These are phyloP conservation scores for Erythrobasidium hasegawianum DNA, from an alignment of 1,284 basidiomycete species.

Conservation along the genomic window DNA sequence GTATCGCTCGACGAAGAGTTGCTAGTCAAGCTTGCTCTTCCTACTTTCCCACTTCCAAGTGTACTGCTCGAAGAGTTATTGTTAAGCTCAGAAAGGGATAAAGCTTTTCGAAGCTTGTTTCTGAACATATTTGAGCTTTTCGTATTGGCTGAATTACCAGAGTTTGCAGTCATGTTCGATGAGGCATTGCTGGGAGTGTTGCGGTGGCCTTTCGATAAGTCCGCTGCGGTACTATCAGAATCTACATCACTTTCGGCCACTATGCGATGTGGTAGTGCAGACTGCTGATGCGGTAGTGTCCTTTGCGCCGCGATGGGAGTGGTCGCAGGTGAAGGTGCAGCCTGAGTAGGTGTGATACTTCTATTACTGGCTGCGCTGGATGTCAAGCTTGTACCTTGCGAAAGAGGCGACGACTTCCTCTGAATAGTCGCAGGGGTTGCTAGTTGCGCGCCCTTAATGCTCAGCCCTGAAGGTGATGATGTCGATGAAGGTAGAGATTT, in stretches of 20 bases:
- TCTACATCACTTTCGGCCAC: slow-evolving; percentile 20
- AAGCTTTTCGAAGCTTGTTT: slow-evolving; percentile 29
- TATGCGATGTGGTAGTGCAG: no score
- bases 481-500: slow-evolving; percentile 7
- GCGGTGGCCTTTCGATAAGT: background rate
- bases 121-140: slow-evolving; percentile 23
- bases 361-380: slow-evolving; percentile 18
- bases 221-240: background rate
- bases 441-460: background rate
- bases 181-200: slow-evolving; percentile 18
- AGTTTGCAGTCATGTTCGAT: slow-evolving; percentile 2
- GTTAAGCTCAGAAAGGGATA: slow-evolving; percentile 22
- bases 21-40: slow-evolving; percentile 26
- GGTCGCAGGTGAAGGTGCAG: background rate
- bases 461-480: background rate
- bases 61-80: slow-evolving; percentile 10
- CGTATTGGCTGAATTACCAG: background rate
- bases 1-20: slow-evolving; percentile 28
- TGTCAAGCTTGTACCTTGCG: slow-evolving; percentile 11
- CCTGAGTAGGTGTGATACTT: slow-evolving; percentile 31
- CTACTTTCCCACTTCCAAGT: slow-evolving; percentile 12
- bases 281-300: background rate
- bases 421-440: slow-evolving; percentile 13
- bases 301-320: background rate
- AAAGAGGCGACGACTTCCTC: slow-evolving; percentile 24